Conservation (phyloP, 164 flowering plant species). For the Vitis labrusca region DNA sequence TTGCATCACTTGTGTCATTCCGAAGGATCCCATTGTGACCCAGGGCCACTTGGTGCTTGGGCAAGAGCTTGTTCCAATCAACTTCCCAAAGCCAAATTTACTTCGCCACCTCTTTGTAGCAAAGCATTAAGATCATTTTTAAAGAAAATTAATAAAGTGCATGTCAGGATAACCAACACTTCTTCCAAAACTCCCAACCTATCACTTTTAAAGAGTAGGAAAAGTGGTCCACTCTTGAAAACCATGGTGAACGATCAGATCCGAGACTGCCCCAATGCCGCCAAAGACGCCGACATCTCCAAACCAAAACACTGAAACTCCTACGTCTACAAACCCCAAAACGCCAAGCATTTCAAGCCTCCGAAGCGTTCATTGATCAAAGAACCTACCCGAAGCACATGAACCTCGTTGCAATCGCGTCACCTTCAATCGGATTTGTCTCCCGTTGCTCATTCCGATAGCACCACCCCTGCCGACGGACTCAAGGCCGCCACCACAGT, state of each 20-base stretch:
- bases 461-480: too few species aligned
- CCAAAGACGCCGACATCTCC: conserved; percentile 74
- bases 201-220: conserved; percentile 40
- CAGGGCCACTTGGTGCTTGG: conserved; percentile 98
- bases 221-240: too few species aligned
- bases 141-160: conserved; percentile 93
- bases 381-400: not conserved
- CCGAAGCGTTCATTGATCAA: not conserved
- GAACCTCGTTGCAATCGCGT: too few species aligned
- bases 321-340: conserved; percentile 5
- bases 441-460: too few species aligned
- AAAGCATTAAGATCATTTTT: conserved; percentile 96
- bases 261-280: conserved; percentile 78
- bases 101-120: conserved; percentile 95
- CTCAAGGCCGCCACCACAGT: too few species aligned
- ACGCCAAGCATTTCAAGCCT: conserved; percentile 22
- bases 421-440: too few species aligned
- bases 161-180: conserved; percentile 95
- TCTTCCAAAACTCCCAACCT: conserved; percentile 99
- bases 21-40: conserved; percentile 95
- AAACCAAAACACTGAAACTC: conserved; percentile 14
- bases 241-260: conserved; percentile 70
- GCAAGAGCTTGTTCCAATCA: conserved; percentile 92
- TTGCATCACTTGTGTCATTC: conserved; percentile 67
- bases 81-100: conserved; percentile 98